phyloP scores from a whole-genome alignment of 2,329 filamentous ascomycete genomes.

The Clarireedia paspali region DNA sequence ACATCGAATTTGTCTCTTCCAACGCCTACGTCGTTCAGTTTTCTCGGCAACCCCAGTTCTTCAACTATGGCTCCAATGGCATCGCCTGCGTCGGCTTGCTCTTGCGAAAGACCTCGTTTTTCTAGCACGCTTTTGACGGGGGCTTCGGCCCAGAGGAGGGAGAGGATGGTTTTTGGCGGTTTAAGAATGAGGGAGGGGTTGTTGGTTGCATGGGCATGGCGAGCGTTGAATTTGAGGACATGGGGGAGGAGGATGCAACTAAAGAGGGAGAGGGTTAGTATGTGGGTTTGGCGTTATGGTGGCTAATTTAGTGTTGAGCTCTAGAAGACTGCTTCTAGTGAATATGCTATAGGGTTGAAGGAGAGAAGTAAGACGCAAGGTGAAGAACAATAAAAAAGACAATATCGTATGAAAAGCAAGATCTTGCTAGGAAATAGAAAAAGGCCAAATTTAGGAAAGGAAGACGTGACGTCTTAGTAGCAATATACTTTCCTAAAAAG shows the following conservation, averaged over 20 bases:
- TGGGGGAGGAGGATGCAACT: conserved; percentile 47
- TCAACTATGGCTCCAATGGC: conserved; percentile 43
- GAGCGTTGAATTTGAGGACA: conserved; percentile 46
- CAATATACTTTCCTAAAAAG: too few species aligned
- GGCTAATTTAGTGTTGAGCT: too few species aligned
- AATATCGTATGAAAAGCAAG: too few species aligned
- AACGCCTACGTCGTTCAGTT: conserved; percentile 43
- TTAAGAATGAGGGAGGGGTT: conserved; percentile 2
- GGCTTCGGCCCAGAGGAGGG: conserved; percentile 19
- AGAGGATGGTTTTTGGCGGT: conserved; percentile 17
- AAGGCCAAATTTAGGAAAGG: too few species aligned
- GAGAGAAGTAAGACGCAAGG: too few species aligned
- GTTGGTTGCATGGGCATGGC: conserved; percentile 12
- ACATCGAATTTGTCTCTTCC: conserved; percentile 38
- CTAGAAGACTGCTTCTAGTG: too few species aligned
- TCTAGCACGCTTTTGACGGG: conserved; percentile 12
- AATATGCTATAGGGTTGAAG: too few species aligned
- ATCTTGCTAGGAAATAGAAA: too few species aligned
- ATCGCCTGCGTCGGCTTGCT: conserved; percentile 39
- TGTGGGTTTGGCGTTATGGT: too few species aligned
- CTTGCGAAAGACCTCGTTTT: conserved; percentile 15
- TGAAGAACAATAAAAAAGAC: too few species aligned
- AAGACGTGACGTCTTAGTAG: too few species aligned
- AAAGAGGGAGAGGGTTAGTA: too few species aligned
- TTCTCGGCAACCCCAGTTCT: conserved; percentile 45